Percentiles rank a stretch among this genome's conserved stretches.
Conservation (phyloP, 1,139 yeast species). For the Pichia kudriavzevii region DNA sequence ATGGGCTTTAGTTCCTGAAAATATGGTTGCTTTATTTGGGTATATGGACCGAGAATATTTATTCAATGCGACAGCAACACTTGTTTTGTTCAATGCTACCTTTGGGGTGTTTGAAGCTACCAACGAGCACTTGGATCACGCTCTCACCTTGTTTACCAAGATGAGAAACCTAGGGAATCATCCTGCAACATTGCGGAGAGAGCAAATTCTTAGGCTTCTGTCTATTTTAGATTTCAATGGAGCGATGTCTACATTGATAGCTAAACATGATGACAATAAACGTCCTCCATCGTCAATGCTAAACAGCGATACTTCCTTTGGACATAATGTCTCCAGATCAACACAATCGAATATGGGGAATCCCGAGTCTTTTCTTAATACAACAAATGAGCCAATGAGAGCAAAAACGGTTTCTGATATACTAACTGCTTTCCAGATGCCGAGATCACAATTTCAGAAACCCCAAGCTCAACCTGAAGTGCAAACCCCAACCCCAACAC, state of each 20-base stretch:
- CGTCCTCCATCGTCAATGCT: slow-evolving; percentile 23
- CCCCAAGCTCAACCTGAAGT: too few species aligned
- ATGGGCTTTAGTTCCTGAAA: slow-evolving; percentile 66
- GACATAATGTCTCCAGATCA: slow-evolving; percentile 11
- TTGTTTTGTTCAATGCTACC: slow-evolving; percentile 68
- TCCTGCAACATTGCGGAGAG: slow-evolving; percentile 69
- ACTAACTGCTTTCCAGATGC: too few species aligned
- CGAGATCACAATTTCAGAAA: too few species aligned
- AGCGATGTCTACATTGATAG: slow-evolving; percentile 48
- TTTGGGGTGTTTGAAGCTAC: slow-evolving; percentile 81
- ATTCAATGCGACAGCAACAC: slow-evolving; percentile 73
- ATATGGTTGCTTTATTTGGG: slow-evolving; percentile 78
- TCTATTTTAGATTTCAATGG: slow-evolving; percentile 63
- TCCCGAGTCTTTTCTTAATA: too few species aligned
- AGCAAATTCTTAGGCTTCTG: slow-evolving; percentile 60
- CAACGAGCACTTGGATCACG: slow-evolving; percentile 64
- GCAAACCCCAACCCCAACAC: too few species aligned
- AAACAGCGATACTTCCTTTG: slow-evolving; percentile 13
- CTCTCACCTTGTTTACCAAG: slow-evolving; percentile 58
- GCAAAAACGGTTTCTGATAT: too few species aligned
- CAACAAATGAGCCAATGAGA: too few species aligned
- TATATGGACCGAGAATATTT: slow-evolving; percentile 86
- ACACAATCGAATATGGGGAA: too few species aligned
- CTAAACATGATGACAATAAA: slow-evolving; percentile 49
- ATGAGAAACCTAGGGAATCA: slow-evolving; percentile 73